These are phyloP conservation scores for Roridomyces roridus DNA, from an alignment of 768 basidiomycete genomes.

Conservation along the genomic window DNA sequence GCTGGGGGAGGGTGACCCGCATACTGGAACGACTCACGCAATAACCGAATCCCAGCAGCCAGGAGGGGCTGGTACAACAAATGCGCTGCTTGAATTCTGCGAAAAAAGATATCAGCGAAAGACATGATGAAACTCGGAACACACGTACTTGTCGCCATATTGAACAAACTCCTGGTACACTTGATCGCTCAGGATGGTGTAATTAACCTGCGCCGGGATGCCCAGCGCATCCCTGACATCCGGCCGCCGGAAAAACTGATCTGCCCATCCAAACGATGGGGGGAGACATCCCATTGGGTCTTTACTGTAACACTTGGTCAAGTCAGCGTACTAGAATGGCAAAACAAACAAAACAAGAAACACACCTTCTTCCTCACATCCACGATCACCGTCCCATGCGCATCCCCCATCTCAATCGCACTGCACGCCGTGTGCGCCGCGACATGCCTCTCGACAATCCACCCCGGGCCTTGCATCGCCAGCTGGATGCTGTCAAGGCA, in stretches of 20 bases:
- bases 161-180: constrained; percentile 20
- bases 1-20: background rate
- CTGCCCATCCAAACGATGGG: constrained; percentile 25
- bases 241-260: constrained; percentile 22
- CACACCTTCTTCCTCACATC: constrained; percentile 6
- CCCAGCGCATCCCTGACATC: constrained; percentile 23
- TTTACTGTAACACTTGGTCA: background rate
- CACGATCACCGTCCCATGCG: background rate
- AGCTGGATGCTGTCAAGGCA: constrained; percentile 33
- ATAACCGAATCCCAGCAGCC: constrained; percentile 33
- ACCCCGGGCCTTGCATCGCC: constrained; percentile 19
- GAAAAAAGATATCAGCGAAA: background rate
- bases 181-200: constrained; percentile 7
- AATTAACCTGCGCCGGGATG: constrained; percentile 26
- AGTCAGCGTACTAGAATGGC: background rate
- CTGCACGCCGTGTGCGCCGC: background rate
- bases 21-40: constrained; percentile 37
- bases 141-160: constrained; percentile 28
- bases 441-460: constrained; percentile 10
- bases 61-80: constrained; percentile 33
- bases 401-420: background rate
- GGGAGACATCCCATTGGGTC: constrained; percentile 11
- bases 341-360: background rate
- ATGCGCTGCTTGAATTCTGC: constrained; percentile 21
- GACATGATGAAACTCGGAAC: background rate